Base-by-base conservation (phyloP, 768 basidiomycete species). In the Galerina sulciceps region DNA sequence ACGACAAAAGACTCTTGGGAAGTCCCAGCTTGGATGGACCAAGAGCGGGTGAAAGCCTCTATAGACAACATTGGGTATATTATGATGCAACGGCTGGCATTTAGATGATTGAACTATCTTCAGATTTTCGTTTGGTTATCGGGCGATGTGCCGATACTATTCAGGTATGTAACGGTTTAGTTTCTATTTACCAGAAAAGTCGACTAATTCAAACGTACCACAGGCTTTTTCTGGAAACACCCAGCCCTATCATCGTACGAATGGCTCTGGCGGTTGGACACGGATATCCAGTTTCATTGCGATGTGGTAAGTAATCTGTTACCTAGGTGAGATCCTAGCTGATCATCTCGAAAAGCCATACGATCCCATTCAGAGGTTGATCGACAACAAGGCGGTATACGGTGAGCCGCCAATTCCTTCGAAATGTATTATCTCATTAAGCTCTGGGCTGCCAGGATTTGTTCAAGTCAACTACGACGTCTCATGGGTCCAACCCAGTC, bases 201-300 rank as follows among this genome's bases (percentile, higher is more conserved):
- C 15, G 23, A 20, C 8, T 9, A 15, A 45, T 23, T 18, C 31
- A 55, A 23, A 15, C 31, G 38, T 55, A n/a, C 8, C 14, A 14
- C 42, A 72, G 71, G 71, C 42, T 71, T 71, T 59, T 72, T 71
- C 52, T 72, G 70, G 69, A 49, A 62, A 18, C 69, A 72, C 36
- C 69, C 70, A 3, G 70, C 68, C 15, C 57, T 72, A 4, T 50
- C 58, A 22, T 44, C 53, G 38, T 72, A 71, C 37, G 71, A 73
- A 3, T 73, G 71, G 71, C 26, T 73, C 23, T 73, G 69, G 69
- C 57, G 71, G 10, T 60, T 73, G 2, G 71, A 73, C 53, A 68
- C 71, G 15, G 71, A 73, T 54, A 70, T 73, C 36, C 65, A 69
- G 43, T 73, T 73, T 49, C 70, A 73, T 57, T 73, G 71, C 48